Base-by-base conservation (phyloP, 2,329 filamentous ascomycete species). In the Penicillium italicum region DNA sequence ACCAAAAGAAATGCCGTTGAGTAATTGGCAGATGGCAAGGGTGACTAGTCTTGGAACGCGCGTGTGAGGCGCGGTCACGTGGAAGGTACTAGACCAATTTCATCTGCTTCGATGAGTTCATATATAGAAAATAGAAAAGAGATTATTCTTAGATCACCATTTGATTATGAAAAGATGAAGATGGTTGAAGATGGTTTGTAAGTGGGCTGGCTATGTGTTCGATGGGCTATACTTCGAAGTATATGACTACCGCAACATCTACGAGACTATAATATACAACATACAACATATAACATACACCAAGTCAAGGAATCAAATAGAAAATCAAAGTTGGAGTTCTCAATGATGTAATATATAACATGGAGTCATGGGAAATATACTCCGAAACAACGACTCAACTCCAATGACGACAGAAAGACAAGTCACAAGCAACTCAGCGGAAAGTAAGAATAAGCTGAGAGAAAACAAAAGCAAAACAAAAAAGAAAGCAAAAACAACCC, bases 1-100 rank as follows among this genome's bases (percentile, higher is more conserved):
- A 49, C 31, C 22, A 34, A 55, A 57, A 40, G n/a, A 34, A 28
- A 20, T 31, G 37, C 51, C 36, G 20, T 44, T 42, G 20, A 26
- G 16, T 34, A 20, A 20, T 42, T 41, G 42, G 53, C 37, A 38
- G 49, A 50, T 42, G 38, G 40, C 18, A 44, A 56, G 43, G 50
- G 54, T 53, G 50, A 56, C 59, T 47, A 53, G 37, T 57, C 58
- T 58, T 53, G 46, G 57, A 50, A 34, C 44, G 67, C 70, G 70
- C 69, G 69, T 71, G 53, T 59, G 62, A 62, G 58, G 65, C 68
- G 65, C 66, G 65, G 61, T 72, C 70, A 72, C 69, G 68, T 72
- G 69, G 26, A 56, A 43, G 5, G 14, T 31, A 51, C 38, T 46
- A 43, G 8, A 33, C 42, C 43, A 30, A 22, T 38, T 33, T 40